Conservation (phyloP, 2,329 filamentous ascomycete species). For the Trichoderma sp. region DNA sequence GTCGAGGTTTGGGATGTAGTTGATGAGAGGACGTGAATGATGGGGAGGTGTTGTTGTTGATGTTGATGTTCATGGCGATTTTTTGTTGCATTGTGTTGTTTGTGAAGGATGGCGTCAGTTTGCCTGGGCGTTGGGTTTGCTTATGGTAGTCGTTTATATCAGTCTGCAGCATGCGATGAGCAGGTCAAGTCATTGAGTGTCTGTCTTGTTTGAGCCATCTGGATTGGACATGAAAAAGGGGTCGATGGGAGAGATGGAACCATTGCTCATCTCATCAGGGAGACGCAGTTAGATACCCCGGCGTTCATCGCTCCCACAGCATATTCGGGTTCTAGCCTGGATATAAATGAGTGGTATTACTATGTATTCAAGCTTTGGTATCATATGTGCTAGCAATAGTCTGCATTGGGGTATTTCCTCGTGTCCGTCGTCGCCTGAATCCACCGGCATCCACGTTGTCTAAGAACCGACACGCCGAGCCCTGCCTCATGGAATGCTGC, state of each 20-base stretch:
- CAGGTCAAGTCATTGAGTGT: not conserved
- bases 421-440: slow-evolving; percentile 26
- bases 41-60: not conserved
- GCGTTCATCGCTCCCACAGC: not conserved
- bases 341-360: slow-evolving; percentile 20
- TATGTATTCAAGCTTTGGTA: slow-evolving; percentile 25
- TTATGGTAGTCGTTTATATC: too few species aligned
- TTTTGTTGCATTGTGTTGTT: not conserved
- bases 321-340: not conserved
- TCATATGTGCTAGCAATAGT: slow-evolving; percentile 16
- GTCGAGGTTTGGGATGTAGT: slow-evolving; percentile 42
- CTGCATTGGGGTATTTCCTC: slow-evolving; percentile 25
- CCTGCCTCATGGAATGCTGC: slow-evolving; percentile 18
- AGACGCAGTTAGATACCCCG: too few species aligned
- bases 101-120: too few species aligned
- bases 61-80: not conserved
- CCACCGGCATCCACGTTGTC: slow-evolving; percentile 15
- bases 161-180: not conserved
- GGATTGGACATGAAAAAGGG: not conserved
- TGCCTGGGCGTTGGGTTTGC: not conserved
- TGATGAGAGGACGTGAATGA: slow-evolving; percentile 26
- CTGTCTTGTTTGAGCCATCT: too few species aligned
- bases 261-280: not conserved
- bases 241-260: not conserved
- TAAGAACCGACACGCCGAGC: not conserved